Evolutionary conservation across 495 filamentous ascomycete genomes (phyloP).

Genomic region (Eremomyces bilateralis): DNA sequence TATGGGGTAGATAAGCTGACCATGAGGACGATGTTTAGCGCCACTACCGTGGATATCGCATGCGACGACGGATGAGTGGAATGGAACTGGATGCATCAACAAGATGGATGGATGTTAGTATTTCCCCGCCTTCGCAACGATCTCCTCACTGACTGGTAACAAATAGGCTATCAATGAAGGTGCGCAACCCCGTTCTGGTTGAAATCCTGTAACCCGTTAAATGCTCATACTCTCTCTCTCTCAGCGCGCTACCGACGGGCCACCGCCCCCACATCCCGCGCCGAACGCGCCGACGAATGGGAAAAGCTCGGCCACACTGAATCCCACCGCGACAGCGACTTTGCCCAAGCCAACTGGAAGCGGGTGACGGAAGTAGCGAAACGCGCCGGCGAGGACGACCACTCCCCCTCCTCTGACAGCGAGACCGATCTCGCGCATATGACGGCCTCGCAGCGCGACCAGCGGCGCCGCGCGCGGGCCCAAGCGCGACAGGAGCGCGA

Average conservation of each 20-base stretch:
- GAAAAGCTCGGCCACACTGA: constrained; percentile 8
- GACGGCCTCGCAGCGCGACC: constrained; percentile 14
- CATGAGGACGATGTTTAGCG: too few relatives aligned
- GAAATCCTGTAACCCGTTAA: too few relatives aligned
- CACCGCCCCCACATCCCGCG: neutral
- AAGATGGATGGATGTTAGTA: constrained; percentile 39
- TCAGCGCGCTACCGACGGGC: neutral
- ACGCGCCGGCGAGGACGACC: constrained; percentile 41
- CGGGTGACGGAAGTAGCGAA: constrained; percentile 46
- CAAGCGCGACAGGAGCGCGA: constrained; percentile 24
- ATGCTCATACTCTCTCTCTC: neutral
- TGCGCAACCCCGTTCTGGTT: too few relatives aligned
- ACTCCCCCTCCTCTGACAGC: constrained; percentile 14
- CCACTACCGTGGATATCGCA: constrained; percentile 48
- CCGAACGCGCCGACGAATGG: neutral
- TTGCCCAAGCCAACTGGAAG: constrained; percentile 47
- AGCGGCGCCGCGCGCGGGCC: constrained; percentile 14
- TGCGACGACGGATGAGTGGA: constrained; percentile 40
- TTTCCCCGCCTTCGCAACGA: constrained; percentile 4
- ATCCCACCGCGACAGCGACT: too few relatives aligned
- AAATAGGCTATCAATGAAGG: constrained; percentile 21
- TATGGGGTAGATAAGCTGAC: too few relatives aligned
- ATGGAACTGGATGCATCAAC: constrained; percentile 41
- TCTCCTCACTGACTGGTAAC: constrained; percentile 1
- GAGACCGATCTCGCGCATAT: constrained; percentile 14